Base-by-base conservation (phyloP, 148 eudicot species). In the Hydrangea macrophylla region DNA sequence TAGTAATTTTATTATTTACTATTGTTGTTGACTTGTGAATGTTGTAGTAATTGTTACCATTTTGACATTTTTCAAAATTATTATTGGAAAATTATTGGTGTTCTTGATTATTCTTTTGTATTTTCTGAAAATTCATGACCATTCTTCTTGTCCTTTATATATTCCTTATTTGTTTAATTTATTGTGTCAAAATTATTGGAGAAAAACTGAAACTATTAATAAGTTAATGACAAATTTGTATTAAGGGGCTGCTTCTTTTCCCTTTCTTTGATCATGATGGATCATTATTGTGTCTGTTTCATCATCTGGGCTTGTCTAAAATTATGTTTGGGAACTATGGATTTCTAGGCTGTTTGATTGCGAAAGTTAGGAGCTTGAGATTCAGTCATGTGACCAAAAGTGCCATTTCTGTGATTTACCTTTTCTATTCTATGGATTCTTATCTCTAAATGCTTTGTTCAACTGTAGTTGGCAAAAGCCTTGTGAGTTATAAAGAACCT, bases 101-200 rank as follows among this genome's bases (percentile, higher is more conserved):
- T 70, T 37, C 5, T 20, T 57, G 28, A 27, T 69, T 40, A 15
- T 31, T 20, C 44, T 65, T 7, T 24, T 32, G 23, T 25, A 18
- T 28, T 28, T 23, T 55, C 24, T 32, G n/a, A n/a, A n/a, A n/a
- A n/a, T n/a, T n/a, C n/a, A 23, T 42, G 5, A 35, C 20, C 32
- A 9, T 25, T 3, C 24, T 2, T 39, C 22, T 15, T 24, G 11
- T 40, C 32, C 53, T 37, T 28, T 42, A 15, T 30, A 4, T 27
- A 9, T 63, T 63, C 27, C 23, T 63, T 60, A 1, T n/a, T 60
- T 23, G 9, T 22, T 59, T 33, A 59, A 36, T 22, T 59, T 59
- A 20, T 13, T 32, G 9, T 59, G 5, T 0, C 7, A 27, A 64
- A 17, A 28, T 7, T 42, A 65, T 31, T 65, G 57, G 18, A 6